phyloP scores from a whole-genome alignment of 2,329 filamentous ascomycete species.

The Ascochyta lentis region DNA sequence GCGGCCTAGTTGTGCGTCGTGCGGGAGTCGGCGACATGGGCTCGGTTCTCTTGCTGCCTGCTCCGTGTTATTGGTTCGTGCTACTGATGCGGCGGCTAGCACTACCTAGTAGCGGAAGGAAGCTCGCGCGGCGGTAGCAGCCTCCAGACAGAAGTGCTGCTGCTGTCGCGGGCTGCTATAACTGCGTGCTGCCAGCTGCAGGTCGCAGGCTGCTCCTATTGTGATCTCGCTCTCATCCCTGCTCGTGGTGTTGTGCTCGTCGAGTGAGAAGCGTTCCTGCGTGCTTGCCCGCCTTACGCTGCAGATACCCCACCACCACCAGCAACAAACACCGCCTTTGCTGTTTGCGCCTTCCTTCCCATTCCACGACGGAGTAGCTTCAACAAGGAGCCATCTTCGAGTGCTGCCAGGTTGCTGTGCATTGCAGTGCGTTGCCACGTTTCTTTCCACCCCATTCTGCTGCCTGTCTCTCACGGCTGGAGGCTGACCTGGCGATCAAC shows the following conservation, averaged over 20 bases:
- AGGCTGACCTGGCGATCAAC: slow-evolving; percentile 27
- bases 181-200: slow-evolving; percentile 16
- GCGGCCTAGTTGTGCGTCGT: slow-evolving; percentile 14
- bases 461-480: not conserved
- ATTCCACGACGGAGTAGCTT: slow-evolving; percentile 23
- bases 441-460: slow-evolving; percentile 2
- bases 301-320: slow-evolving; percentile 27
- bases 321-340: slow-evolving; percentile 9
- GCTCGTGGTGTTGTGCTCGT: slow-evolving; percentile 16
- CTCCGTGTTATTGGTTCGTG: slow-evolving; percentile 7
- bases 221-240: slow-evolving; percentile 13
- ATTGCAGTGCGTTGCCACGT: slow-evolving; percentile 19
- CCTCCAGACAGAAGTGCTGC: slow-evolving; percentile 8
- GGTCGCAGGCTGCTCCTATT: slow-evolving; percentile 5
- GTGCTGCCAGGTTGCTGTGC: slow-evolving; percentile 8
- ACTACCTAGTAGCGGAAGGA: slow-evolving; percentile 20
- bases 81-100: slow-evolving; percentile 20
- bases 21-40: slow-evolving; percentile 14
- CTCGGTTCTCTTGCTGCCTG: slow-evolving; percentile 10
- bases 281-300: slow-evolving; percentile 14
- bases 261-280: slow-evolving; percentile 18
- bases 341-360: slow-evolving; percentile 9
- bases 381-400: slow-evolving; percentile 8
- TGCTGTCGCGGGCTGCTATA: slow-evolving; percentile 11
- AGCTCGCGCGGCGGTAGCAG: slow-evolving; percentile 21